These are phyloP conservation scores for Hypholoma fasciculare DNA, from an alignment of 768 basidiomycete species.

Conservation along the genomic window DNA sequence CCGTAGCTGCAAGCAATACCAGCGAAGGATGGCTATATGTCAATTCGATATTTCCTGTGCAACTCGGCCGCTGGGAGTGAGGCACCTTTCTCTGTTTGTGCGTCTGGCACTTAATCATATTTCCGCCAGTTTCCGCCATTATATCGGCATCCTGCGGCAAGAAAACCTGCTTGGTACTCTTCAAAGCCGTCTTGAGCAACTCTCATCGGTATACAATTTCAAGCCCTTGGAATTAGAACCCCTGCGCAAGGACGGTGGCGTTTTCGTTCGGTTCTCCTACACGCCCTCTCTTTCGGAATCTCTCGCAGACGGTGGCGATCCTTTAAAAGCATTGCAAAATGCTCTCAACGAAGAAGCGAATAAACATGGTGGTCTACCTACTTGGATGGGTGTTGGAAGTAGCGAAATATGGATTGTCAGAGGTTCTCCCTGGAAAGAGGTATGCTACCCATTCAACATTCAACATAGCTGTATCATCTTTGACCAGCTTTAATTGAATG, in stretches of 20 bases:
- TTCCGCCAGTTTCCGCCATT: constrained; percentile 27
- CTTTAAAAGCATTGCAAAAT: constrained; percentile 46
- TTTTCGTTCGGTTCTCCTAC: constrained; percentile 77
- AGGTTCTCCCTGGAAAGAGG: constrained; percentile 83
- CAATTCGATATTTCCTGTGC: constrained; percentile 78
- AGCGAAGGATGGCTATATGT: constrained; percentile 66
- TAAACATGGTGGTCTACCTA: constrained; percentile 57
- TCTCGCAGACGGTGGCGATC: constrained; percentile 21
- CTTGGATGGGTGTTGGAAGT: constrained; percentile 55
- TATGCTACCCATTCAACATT: constrained; percentile 24
- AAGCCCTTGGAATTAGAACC: constrained; percentile 63
- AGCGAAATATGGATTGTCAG: constrained; percentile 72
- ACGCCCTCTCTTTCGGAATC: constrained; percentile 13
- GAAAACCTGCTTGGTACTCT: constrained; percentile 56
- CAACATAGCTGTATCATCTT: not conserved
- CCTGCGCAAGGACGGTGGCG: constrained; percentile 80
- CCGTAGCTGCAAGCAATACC: constrained; percentile 6
- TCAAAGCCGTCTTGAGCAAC: constrained; percentile 43
- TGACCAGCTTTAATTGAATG: not conserved
- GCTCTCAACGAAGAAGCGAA: constrained; percentile 43
- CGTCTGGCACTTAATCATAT: not conserved
- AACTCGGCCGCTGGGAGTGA: constrained; percentile 73
- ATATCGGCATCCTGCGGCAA: constrained; percentile 59
- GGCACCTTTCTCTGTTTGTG: constrained; percentile 24
- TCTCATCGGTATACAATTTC: constrained; percentile 56